Evolutionary conservation across 495 filamentous ascomycete species (phyloP).

Genomic region (Aspergillus homomorphus): DNA sequence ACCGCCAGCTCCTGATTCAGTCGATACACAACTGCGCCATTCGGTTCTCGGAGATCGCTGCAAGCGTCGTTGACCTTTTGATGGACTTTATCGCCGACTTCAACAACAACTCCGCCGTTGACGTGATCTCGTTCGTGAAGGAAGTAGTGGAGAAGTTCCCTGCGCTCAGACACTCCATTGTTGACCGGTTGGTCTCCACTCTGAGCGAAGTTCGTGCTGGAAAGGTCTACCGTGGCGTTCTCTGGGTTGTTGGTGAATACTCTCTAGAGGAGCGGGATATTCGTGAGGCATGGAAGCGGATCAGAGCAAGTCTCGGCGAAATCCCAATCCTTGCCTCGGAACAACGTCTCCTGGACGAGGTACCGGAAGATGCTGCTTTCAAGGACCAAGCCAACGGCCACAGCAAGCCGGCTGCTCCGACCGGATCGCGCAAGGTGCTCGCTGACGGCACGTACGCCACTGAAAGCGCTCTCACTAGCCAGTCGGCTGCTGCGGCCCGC

Average conservation of each 20-base stretch:
- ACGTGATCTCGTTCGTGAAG: slow-evolving; percentile 98
- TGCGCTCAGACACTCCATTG: slow-evolving; percentile 77
- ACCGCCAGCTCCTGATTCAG: slow-evolving; percentile 91
- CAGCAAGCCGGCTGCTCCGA: slow-evolving; percentile 67
- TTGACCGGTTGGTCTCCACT: slow-evolving; percentile 84
- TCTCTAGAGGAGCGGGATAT: slow-evolving; percentile 92
- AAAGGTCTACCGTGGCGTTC: slow-evolving; percentile 92
- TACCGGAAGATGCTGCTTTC: slow-evolving; percentile 62
- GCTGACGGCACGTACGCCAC: slow-evolving; percentile 98
- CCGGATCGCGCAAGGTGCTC: slow-evolving; percentile 84
- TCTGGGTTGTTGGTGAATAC: slow-evolving; percentile 99
- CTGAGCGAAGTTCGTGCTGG: slow-evolving; percentile 92
- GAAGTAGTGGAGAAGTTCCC: slow-evolving; percentile 99
- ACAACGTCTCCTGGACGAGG: slow-evolving; percentile 82
- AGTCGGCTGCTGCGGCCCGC: slow-evolving; percentile 83
- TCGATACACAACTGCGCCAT: slow-evolving; percentile 98
- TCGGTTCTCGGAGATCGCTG: slow-evolving; percentile 96
- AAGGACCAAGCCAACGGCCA: slow-evolving; percentile 82
- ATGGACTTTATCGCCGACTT: slow-evolving; percentile 99
- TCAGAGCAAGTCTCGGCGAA: slow-evolving; percentile 90
- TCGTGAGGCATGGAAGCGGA: slow-evolving; percentile 93
- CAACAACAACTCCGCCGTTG: slow-evolving; percentile 93
- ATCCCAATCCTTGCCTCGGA: slow-evolving; percentile 97
- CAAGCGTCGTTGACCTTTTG: slow-evolving; percentile 92
- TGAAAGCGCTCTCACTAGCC: slow-evolving; percentile 91